These are phyloP conservation scores for Termitomyces sp. DNA, from an alignment of 768 basidiomycete genomes.

Conservation along the genomic window DNA sequence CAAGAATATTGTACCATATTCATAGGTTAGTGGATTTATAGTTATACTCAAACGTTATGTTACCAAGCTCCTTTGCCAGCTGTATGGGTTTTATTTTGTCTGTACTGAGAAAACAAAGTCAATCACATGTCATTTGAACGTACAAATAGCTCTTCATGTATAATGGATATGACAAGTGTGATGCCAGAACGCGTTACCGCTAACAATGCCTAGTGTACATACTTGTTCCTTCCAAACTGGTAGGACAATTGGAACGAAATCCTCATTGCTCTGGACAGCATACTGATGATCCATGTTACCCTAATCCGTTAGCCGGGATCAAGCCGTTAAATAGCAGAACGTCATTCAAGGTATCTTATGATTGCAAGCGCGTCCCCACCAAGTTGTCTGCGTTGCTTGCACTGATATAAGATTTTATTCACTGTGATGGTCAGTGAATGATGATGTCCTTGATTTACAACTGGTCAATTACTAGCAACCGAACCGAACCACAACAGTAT, in stretches of 20 bases:
- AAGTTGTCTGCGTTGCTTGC: neutral
- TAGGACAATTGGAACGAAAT: too few species aligned
- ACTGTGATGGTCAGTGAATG: too few species aligned
- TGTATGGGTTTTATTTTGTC: neutral
- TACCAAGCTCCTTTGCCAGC: neutral
- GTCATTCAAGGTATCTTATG: neutral
- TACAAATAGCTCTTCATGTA: too few species aligned
- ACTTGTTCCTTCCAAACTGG: too few species aligned
- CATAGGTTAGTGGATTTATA: neutral
- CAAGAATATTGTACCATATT: conserved; percentile 20
- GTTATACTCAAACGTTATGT: neutral
- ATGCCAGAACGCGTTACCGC: too few species aligned
- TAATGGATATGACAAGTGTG: too few species aligned
- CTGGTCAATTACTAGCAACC: neutral
- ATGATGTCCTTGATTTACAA: neutral
- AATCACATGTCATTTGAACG: too few species aligned
- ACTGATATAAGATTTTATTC: neutral
- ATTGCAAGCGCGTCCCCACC: neutral
- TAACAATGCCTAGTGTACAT: too few species aligned
- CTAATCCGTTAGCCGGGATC: too few species aligned
- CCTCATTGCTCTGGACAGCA: too few species aligned
- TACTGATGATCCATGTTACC: too few species aligned
- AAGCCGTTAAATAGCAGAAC: too few species aligned
- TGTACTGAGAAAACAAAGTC: neutral
- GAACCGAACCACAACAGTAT: neutral